Conservation (phyloP, 2,329 filamentous ascomycete species). For the Ophiosphaerella herpotricha region DNA sequence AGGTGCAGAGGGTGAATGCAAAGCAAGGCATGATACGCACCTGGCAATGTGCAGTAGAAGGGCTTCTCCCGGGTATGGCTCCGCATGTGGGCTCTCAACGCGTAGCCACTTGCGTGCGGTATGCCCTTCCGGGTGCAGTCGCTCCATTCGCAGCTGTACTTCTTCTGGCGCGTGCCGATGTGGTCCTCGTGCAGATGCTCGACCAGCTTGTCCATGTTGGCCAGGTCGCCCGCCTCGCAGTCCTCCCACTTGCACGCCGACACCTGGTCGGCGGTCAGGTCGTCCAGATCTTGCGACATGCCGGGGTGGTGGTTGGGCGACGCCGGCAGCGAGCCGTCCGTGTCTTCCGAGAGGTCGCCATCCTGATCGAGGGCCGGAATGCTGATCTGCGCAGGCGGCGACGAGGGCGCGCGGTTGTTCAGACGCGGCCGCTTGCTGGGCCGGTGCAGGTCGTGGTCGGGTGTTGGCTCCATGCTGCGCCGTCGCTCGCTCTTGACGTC, state of each 20-base stretch:
- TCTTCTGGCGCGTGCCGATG: slow-evolving; percentile 90
- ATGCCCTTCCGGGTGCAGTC: slow-evolving; percentile 88
- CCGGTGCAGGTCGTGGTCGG: slow-evolving; percentile 52
- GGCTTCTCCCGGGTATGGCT: slow-evolving; percentile 98
- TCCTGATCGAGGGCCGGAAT: slow-evolving; percentile 36
- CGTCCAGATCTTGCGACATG: slow-evolving; percentile 47
- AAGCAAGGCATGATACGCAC: slow-evolving; percentile 56
- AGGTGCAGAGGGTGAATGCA: background rate
- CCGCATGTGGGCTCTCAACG: slow-evolving; percentile 94
- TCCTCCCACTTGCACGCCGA: slow-evolving; percentile 58
- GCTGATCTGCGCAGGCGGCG: slow-evolving; percentile 33
- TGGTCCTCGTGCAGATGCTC: slow-evolving; percentile 78
- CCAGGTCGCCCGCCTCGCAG: slow-evolving; percentile 53
- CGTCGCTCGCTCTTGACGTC: slow-evolving; percentile 57
- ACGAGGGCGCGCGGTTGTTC: slow-evolving; percentile 41
- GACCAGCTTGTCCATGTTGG: slow-evolving; percentile 58
- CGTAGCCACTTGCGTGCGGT: slow-evolving; percentile 93
- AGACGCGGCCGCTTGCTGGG: slow-evolving; percentile 46
- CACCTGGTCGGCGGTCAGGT: slow-evolving; percentile 50
- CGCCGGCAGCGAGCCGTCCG: slow-evolving; percentile 73
- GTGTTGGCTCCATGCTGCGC: slow-evolving; percentile 49
- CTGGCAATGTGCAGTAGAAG: slow-evolving; percentile 93
- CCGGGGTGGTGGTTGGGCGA: slow-evolving; percentile 50
- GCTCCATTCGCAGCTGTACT: slow-evolving; percentile 97
- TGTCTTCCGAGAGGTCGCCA: slow-evolving; percentile 84